Base-by-base conservation (phyloP, 2,329 filamentous ascomycete genomes). In the Alternaria triticina region DNA sequence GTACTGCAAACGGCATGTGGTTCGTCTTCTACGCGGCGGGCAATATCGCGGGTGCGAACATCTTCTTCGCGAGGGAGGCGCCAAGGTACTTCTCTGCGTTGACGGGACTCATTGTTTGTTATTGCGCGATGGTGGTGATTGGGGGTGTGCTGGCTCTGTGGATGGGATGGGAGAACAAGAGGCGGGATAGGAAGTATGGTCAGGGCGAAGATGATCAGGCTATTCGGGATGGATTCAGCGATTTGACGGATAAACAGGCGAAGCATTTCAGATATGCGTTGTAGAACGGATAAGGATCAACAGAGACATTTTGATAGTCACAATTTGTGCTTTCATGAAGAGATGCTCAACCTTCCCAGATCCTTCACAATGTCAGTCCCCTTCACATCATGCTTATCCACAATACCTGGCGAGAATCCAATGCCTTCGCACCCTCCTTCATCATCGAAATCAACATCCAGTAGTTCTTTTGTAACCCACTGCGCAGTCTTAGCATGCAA, bases 21-120 rank as follows among this genome's bases (percentile, higher is more conserved):
- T 86, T 86, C 65, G 73, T 81, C 0, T 79, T 84, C 62, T 84
- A 85, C 61, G 83, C 83, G 0, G 82, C 79, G 3, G 84, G 84
- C 1, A 85, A 86, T 66, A 82, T 85, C 30, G 80, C 80, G 0
- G 84, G 84, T 0, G 82, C 83, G 1, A 82, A 84, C 45, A 79
- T 84, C 27, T 84, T 84, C 73, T 80, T 84, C 57, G 75, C 82
- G 1, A 70, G 70, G 3, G 83, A 85, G 67, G 76, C 75, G 8
- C 83, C 83, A 1, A 74, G 82, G 6, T 84, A 85, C 46, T 80
- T 78, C 44, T 82, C 81, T 4, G 83, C 83, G 2, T 66, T 84
- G n/a, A 78, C 78, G 2, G 83, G 80, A 0, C 66, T 84, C 17
- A 75, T 82, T 17, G 73, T 78, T 28, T 83, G 81, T 59, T 84